phyloP scores from a whole-genome alignment of 225 moss, liverwort and hornwort genomes.

The Neckera pumila region DNA sequence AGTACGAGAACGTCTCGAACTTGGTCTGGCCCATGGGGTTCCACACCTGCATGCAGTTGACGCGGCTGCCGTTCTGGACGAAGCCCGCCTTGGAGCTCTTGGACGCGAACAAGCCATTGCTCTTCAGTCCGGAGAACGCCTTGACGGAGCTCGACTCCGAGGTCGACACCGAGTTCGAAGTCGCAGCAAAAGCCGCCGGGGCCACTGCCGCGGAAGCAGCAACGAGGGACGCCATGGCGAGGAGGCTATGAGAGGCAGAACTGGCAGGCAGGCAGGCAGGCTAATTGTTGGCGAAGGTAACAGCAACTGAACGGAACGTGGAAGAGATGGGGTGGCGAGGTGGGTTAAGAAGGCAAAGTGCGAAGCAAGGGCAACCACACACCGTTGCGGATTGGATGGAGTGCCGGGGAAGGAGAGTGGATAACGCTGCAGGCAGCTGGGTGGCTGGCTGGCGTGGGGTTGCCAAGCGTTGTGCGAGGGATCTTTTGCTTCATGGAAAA shows the following conservation, averaged over 20 bases:
- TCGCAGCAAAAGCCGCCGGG: conserved; percentile 20
- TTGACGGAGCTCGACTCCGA: conserved; percentile 11
- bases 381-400: neutral
- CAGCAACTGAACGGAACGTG: neutral
- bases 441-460: neutral
- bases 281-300: too few species aligned
- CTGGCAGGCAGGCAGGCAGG: neutral
- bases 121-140: conserved; percentile 26
- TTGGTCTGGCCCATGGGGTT: neutral
- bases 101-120: conserved; percentile 4
- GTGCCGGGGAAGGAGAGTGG: neutral
- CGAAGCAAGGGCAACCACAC: neutral
- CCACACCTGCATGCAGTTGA: conserved; percentile 22
- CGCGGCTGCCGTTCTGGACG: conserved; percentile 23
- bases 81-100: conserved; percentile 1
- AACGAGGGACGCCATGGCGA: conserved; percentile 17
- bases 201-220: conserved; percentile 18
- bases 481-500: neutral
- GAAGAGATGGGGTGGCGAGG: neutral
- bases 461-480: neutral
- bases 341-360: neutral
- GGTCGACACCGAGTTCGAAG: neutral
- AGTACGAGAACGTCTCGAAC: conserved; percentile 8
- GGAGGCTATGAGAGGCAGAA: neutral
- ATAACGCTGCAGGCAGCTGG: neutral